A percentile compares a stretch with the other conserved stretches of the same genome.
Evolutionary conservation across 1,139 yeast genomes (phyloP).

Genomic region (Suhomyces ambrosiae): DNA sequence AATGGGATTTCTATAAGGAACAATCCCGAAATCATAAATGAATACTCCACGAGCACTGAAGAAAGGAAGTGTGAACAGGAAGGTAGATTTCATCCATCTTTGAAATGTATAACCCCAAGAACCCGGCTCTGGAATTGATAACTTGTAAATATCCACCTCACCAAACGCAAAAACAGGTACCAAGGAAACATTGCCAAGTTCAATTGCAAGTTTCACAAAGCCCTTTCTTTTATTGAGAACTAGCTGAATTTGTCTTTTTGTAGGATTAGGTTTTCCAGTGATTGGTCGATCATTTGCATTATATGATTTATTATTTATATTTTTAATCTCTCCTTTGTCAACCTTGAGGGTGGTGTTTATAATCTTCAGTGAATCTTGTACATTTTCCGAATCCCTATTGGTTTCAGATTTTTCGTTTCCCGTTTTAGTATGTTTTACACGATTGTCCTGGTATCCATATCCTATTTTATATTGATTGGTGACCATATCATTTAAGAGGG

Average conservation of each 20-base stretch:
- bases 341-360: neutral
- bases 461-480: conserved; percentile 39
- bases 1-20: conserved; percentile 84
- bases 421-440: too few species aligned
- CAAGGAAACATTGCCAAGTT: conserved; percentile 70
- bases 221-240: conserved; percentile 83
- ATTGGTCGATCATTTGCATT: neutral
- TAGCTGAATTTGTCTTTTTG: conserved; percentile 39
- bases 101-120: conserved; percentile 62
- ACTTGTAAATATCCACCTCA: conserved; percentile 78
- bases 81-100: conserved; percentile 64
- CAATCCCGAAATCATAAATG: conserved; percentile 86
- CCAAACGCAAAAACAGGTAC: conserved; percentile 95
- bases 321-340: neutral
- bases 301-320: neutral
- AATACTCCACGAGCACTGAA: conserved; percentile 92
- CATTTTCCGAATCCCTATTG: conserved; percentile 5
- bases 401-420: too few species aligned
- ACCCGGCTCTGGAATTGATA: conserved; percentile 55
- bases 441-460: conserved; percentile 40
- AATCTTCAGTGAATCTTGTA: neutral
- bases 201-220: conserved; percentile 82
- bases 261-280: conserved; percentile 1
- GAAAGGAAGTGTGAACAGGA: conserved; percentile 87
- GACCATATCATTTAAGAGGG: conserved; percentile 56